Evolutionary conservation across 192 early-diverging fungal species (phyloP), one percentile per base, ranked within the genome.

Genomic region (Lobosporangium transversale): DNA sequence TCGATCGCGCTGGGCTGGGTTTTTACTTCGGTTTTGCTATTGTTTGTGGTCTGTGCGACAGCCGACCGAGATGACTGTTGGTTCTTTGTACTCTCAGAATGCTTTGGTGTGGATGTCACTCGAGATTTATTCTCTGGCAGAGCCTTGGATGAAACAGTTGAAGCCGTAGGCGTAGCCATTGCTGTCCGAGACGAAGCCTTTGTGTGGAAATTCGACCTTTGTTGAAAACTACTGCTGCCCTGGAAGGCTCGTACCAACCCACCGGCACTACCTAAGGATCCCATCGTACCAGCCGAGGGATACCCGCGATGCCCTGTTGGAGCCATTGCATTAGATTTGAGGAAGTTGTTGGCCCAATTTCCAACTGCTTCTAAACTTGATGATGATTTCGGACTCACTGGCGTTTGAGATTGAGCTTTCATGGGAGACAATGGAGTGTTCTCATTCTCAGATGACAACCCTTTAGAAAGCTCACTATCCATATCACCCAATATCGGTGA

Each of bases 241-340:
- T 58, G 61, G 5, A 74, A 43, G 7, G 35, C 37, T 35, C 52
- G 37, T 14, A 66, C 40, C 50, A 75, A 18, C 7, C 57, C 61
- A 26, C 70, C 62, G 18, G 42, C 10, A 6, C 54, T 48, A 35
- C 48, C 44, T 2, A 61, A 36, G 10, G 48, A 26, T 15, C 37
- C 36, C 26, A 52, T 36, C n/a, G 61, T 18, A 31, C 70, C 49
- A 47, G 35, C 30, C 29, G 44, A 20, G 18, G 55, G 36, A 21
- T 65, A 53, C 6, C 62, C 50, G 4, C 49, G 62, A 27, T 63
- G 69, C 7, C 70, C 70, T 11, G 58, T 70, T 0, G 59, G 58
- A 3, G 59, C 50, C 43, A 56, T 30, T 5, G 68, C 52, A 18
- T 32, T 40, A 20, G 43, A 20, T 56, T 53, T 31, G 23, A 70